A percentile compares a stretch with the other conserved stretches of the same genome.
These are phyloP conservation scores for Penicillium silybi DNA, from an alignment of 495 filamentous ascomycete species.

Conservation along the genomic window DNA sequence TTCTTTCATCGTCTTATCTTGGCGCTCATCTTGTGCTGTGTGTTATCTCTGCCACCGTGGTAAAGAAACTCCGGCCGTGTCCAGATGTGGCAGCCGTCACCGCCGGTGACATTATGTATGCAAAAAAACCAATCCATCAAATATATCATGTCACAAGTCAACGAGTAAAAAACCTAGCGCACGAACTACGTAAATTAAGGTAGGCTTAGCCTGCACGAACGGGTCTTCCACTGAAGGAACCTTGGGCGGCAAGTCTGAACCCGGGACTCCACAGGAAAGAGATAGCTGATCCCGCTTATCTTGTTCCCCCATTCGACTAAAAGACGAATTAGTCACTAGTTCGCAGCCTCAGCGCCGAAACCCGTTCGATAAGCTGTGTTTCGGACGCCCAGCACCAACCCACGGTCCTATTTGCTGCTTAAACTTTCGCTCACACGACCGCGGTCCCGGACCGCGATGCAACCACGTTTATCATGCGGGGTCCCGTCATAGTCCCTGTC, in stretches of 20 bases:
- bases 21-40: constrained; percentile 32
- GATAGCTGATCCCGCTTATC: neutral
- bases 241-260: too few species aligned
- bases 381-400: neutral
- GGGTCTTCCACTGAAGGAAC: too few species aligned
- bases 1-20: constrained; percentile 18
- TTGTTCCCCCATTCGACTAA: neutral
- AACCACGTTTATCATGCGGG: constrained; percentile 21
- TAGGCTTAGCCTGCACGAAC: neutral
- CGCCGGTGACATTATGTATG: constrained; percentile 23
- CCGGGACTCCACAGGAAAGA: neutral
- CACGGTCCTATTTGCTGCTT: neutral
- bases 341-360: neutral
- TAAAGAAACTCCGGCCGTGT: constrained; percentile 2
- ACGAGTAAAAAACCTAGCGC: too few species aligned
- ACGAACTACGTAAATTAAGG: neutral
- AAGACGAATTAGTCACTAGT: neutral
- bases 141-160: neutral
- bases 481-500: constrained; percentile 1
- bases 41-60: neutral
- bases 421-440: constrained; percentile 8
- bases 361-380: constrained; percentile 10
- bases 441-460: constrained; percentile 29
- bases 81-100: constrained; percentile 42
- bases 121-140: constrained; percentile 3